Percentiles rank a stretch among this genome's conserved stretches.
Evolutionary conservation across 106 monocot genomes (phyloP).

Genomic region (Platanthera zijinensis): DNA sequence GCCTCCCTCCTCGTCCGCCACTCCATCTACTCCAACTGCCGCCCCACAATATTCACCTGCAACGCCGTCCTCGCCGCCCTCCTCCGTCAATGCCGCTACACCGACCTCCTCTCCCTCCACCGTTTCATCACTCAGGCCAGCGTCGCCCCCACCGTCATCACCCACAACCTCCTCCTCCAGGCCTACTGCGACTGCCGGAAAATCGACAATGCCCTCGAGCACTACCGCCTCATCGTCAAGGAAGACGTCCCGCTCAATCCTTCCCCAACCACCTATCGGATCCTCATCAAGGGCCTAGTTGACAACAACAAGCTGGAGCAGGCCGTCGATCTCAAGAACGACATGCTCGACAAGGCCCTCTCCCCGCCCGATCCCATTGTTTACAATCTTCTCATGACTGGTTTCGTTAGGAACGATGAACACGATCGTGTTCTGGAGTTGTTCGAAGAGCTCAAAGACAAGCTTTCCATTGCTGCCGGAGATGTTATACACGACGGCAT

Average conservation of each 20-base stretch:
- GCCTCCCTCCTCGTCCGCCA: slow-evolving; percentile 91
- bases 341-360: slow-evolving; percentile 51
- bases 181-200: slow-evolving; percentile 79
- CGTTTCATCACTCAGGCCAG: slow-evolving; percentile 88
- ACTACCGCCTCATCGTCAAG: slow-evolving; percentile 63
- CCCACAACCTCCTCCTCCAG: slow-evolving; percentile 83
- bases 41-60: slow-evolving; percentile 83
- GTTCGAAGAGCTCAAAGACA: slow-evolving; percentile 67
- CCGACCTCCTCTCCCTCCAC: slow-evolving; percentile 86
- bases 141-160: slow-evolving; percentile 68
- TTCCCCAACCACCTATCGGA: slow-evolving; percentile 77
- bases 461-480: slow-evolving; percentile 53
- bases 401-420: slow-evolving; percentile 49
- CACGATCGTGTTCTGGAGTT: slow-evolving; percentile 37
- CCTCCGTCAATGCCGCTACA: slow-evolving; percentile 67
- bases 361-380: slow-evolving; percentile 57
- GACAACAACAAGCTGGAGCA: slow-evolving; percentile 59
- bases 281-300: slow-evolving; percentile 65
- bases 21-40: slow-evolving; percentile 98
- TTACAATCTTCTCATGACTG: slow-evolving; percentile 74
- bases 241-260: slow-evolving; percentile 55
- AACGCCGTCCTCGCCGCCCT: slow-evolving; percentile 79
- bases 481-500: slow-evolving; percentile 42
- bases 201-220: slow-evolving; percentile 83
- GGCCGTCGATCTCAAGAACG: slow-evolving; percentile 72